Conservation (phyloP, 78 protist genomes). For the Monosiga brevicollis region DNA sequence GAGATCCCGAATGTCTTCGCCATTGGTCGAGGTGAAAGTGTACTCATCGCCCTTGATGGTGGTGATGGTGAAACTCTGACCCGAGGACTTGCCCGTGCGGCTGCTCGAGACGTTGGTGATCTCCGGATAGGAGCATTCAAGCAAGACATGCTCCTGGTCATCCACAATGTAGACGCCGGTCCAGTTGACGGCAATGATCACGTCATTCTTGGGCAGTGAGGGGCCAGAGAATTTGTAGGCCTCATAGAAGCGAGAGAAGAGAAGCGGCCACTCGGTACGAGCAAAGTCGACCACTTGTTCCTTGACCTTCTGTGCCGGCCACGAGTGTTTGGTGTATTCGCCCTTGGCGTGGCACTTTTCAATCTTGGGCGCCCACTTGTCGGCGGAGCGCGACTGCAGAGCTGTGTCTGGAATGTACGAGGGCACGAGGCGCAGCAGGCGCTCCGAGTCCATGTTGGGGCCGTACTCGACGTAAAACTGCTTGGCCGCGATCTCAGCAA, state of each 20-base stretch:
- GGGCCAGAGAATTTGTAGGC: neutral
- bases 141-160: neutral
- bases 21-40: neutral
- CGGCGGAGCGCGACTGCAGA: neutral
- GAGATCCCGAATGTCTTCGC: neutral
- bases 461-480: neutral
- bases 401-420: neutral
- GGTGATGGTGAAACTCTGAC: neutral
- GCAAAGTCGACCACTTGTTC: neutral
- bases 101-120: neutral
- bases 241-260: slow-evolving; percentile 1
- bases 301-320: neutral
- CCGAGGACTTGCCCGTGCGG: neutral
- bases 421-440: neutral
- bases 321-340: neutral
- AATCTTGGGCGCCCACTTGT: neutral
- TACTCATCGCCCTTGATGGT: neutral
- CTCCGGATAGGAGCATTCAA: neutral
- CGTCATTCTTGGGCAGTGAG: neutral
- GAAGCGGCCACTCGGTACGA: neutral
- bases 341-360: neutral
- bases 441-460: neutral
- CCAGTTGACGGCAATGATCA: neutral
- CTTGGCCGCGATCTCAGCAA: neutral
- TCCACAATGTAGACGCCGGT: neutral